These are phyloP conservation scores for Leccinum fibrillosum DNA, from an alignment of 768 basidiomycete species.

Conservation along the genomic window DNA sequence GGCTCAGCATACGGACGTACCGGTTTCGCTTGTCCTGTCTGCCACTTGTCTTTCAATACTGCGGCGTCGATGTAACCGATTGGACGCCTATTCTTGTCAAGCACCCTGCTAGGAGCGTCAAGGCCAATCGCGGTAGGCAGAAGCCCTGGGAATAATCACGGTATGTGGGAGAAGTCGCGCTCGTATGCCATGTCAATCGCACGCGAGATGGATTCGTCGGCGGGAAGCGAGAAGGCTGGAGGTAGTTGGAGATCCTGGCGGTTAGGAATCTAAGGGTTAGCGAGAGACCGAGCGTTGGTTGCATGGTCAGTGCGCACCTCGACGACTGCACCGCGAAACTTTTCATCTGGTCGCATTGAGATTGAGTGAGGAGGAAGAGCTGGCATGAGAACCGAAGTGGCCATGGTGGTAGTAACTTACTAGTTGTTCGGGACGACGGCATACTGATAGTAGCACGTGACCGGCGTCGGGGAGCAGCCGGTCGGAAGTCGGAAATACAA, in stretches of 20 bases:
- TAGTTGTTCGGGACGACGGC: background rate
- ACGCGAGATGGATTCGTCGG: conserved; percentile 63
- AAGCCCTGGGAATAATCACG: conserved; percentile 47
- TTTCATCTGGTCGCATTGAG: conserved; percentile 35
- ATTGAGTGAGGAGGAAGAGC: background rate
- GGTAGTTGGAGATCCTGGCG: conserved; percentile 66
- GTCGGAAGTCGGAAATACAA: background rate
- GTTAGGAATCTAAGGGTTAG: background rate
- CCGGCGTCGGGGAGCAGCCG: no score
- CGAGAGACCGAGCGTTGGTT: background rate
- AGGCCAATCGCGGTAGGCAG: background rate
- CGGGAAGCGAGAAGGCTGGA: conserved; percentile 81
- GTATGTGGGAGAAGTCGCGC: conserved; percentile 91
- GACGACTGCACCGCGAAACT: conserved; percentile 87
- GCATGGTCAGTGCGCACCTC: conserved; percentile 50
- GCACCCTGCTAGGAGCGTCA: conserved; percentile 50
- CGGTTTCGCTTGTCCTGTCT: conserved; percentile 65
- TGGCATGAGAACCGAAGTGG: conserved; percentile 7
- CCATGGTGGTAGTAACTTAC: background rate
- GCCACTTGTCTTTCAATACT: conserved; percentile 72
- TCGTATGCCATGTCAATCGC: conserved; percentile 90
- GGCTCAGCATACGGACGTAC: conserved; percentile 42
- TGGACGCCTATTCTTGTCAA: conserved; percentile 68
- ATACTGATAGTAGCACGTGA: no score
- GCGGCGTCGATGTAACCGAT: conserved; percentile 84